A percentile compares a stretch with the other conserved stretches of the same genome.
These are phyloP conservation scores for Aciculosporium take DNA, from an alignment of 2,329 filamentous ascomycete genomes.

Conservation along the genomic window DNA sequence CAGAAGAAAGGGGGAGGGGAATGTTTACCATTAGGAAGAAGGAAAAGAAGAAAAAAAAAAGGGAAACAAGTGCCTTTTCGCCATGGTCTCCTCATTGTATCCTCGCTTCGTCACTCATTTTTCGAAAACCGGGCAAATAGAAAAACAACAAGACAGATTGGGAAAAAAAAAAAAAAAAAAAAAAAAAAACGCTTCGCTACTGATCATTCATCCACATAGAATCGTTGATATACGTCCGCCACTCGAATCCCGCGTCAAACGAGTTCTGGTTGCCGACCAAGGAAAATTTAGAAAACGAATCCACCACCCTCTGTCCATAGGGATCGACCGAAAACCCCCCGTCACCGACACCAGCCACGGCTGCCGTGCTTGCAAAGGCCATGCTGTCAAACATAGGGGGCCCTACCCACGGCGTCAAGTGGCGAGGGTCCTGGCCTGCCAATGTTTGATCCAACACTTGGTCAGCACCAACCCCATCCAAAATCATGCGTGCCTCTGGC, in stretches of 20 bases:
- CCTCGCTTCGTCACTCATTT: too few relatives aligned
- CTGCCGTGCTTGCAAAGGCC: conserved; percentile 1
- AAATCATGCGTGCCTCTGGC: conserved; percentile 28
- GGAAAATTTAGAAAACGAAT: conserved; percentile 1
- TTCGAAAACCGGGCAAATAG: too few relatives aligned
- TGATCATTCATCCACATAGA: conserved; percentile 21
- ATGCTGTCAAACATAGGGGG: neutral
- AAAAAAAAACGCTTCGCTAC: neutral
- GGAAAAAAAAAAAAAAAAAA: neutral
- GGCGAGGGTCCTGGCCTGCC: conserved; percentile 8
- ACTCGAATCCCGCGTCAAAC: conserved; percentile 14
- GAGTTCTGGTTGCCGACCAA: neutral
- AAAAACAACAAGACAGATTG: too few relatives aligned
- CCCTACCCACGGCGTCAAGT: neutral
- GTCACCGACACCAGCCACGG: conserved; percentile 3
- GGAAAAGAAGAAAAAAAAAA: too few relatives aligned
- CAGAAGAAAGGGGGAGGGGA: too few relatives aligned
- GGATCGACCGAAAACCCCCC: neutral
- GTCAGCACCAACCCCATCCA: conserved; percentile 17
- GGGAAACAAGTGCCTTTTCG: too few relatives aligned
- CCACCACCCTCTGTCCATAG: neutral
- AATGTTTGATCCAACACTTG: conserved; percentile 11
- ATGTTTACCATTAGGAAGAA: too few relatives aligned
- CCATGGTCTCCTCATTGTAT: too few relatives aligned
- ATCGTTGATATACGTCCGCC: conserved; percentile 20